Evolutionary conservation across 2,329 filamentous ascomycete genomes (phyloP).

Genomic region (Gnomoniopsis sp.): DNA sequence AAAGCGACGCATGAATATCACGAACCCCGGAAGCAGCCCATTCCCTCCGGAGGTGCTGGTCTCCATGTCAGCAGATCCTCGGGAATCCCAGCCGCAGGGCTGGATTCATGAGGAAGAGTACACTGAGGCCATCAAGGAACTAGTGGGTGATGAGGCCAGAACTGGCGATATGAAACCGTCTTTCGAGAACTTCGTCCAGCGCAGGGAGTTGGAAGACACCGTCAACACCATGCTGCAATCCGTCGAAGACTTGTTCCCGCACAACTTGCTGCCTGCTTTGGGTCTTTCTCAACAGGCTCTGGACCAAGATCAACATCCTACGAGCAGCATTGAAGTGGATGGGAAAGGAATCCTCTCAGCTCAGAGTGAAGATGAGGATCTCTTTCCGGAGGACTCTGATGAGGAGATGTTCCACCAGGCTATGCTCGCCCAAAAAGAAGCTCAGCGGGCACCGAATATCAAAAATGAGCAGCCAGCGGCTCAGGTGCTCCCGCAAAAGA

Average conservation of each 20-base stretch:
- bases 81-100: constrained; percentile 67
- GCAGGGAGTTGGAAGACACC: constrained; percentile 47
- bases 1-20: constrained; percentile 66
- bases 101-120: constrained; percentile 95
- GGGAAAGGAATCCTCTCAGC: constrained; percentile 52
- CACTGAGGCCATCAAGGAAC: constrained; percentile 57
- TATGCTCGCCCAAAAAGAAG: constrained; percentile 20
- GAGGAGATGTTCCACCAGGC: constrained; percentile 41
- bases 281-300: constrained; percentile 33
- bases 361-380: constrained; percentile 41
- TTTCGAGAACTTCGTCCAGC: constrained; percentile 65
- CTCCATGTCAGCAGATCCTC: constrained; percentile 82
- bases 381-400: constrained; percentile 51
- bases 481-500: background rate
- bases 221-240: constrained; percentile 80
- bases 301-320: constrained; percentile 28
- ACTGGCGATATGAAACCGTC: constrained; percentile 42
- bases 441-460: constrained; percentile 3
- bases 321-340: constrained; percentile 59
- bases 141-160: constrained; percentile 62
- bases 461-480: constrained; percentile 3
- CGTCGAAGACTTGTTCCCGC: constrained; percentile 80
- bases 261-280: constrained; percentile 52
- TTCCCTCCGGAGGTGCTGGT: constrained; percentile 79
- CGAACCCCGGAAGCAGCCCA: constrained; percentile 64